Evolutionary conservation across 495 filamentous ascomycete genomes (phyloP).

Genomic region (Saxispiralis lemnorum): DNA sequence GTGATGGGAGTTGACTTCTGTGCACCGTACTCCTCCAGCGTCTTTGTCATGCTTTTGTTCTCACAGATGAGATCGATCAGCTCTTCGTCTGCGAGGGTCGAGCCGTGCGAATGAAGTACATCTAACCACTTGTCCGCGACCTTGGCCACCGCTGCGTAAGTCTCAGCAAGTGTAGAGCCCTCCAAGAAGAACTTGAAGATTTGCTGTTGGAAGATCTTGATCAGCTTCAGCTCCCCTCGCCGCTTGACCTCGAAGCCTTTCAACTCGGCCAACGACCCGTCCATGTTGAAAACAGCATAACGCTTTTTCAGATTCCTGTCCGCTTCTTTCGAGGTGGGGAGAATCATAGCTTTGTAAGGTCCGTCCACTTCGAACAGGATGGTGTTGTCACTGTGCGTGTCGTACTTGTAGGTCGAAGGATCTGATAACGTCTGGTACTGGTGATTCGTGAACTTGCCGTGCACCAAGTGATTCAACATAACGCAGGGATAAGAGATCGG

Average conservation of each 20-base stretch:
- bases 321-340: slow-evolving; percentile 94
- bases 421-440: slow-evolving; percentile 87
- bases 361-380: slow-evolving; percentile 99
- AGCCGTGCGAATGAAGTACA: slow-evolving; percentile 69
- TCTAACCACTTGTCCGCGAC: slow-evolving; percentile 96
- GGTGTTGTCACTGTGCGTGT: slow-evolving; percentile 91
- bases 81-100: slow-evolving; percentile 84
- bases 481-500: slow-evolving; percentile 94
- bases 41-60: slow-evolving; percentile 94
- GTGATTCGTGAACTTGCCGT: slow-evolving; percentile 86
- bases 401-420: slow-evolving; percentile 63
- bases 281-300: slow-evolving; percentile 97
- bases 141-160: slow-evolving; percentile 78
- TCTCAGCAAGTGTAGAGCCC: slow-evolving; percentile 67
- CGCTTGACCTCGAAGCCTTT: slow-evolving; percentile 98
- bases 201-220: slow-evolving; percentile 98
- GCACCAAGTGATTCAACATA: slow-evolving; percentile 97
- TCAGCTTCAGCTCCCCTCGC: slow-evolving; percentile 92
- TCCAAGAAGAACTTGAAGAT: slow-evolving; percentile 99
- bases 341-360: slow-evolving; percentile 90
- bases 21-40: slow-evolving; percentile 80
- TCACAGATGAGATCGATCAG: slow-evolving; percentile 97
- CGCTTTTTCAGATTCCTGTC: slow-evolving; percentile 99
- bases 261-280: slow-evolving; percentile 86
- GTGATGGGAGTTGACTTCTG: slow-evolving; percentile 98